phyloP scores from a whole-genome alignment of 768 basidiomycete species.

The Boletellus ananiceps region DNA sequence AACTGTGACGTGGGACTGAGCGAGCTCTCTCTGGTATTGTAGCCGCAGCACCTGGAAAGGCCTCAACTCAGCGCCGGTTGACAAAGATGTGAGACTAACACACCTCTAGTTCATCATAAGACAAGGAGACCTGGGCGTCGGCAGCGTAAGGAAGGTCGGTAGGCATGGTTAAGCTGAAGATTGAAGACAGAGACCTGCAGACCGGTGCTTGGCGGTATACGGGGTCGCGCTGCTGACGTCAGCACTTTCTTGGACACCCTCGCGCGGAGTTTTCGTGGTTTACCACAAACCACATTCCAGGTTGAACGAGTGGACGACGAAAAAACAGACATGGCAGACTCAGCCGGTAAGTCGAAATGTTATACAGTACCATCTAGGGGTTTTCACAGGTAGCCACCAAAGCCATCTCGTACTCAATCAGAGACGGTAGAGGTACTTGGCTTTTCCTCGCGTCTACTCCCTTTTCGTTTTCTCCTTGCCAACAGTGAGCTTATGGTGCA shows the following conservation, averaged over 20 bases:
- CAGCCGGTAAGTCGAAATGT: slow-evolving; percentile 47
- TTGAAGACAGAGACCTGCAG: too few species aligned
- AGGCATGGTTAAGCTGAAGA: slow-evolving; percentile 39
- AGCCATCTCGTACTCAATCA: slow-evolving; percentile 27
- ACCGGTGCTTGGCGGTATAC: slow-evolving; percentile 14
- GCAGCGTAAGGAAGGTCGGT: slow-evolving; percentile 94
- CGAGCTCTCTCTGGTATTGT: slow-evolving; percentile 87
- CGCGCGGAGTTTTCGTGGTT: slow-evolving; percentile 21
- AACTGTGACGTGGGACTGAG: slow-evolving; percentile 78
- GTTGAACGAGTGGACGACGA: slow-evolving; percentile 13
- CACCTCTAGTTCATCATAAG: slow-evolving; percentile 89
- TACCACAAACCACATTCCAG: slow-evolving; percentile 23
- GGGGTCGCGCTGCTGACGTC: slow-evolving; percentile 25
- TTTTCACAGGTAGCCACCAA: slow-evolving; percentile 28
- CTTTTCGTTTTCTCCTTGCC: slow-evolving; percentile 35
- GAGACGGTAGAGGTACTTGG: slow-evolving; percentile 34
- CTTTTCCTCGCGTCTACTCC: slow-evolving; percentile 30
- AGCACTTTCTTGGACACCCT: slow-evolving; percentile 7
- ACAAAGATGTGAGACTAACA: background rate
- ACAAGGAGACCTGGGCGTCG: slow-evolving; percentile 84
- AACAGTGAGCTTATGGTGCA: slow-evolving; percentile 66
- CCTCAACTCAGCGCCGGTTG: background rate
- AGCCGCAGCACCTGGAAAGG: slow-evolving; percentile 64
- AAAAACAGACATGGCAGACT: slow-evolving; percentile 41
- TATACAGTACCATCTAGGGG: slow-evolving; percentile 12